Percentiles rank a stretch among this genome's conserved stretches.
These are phyloP conservation scores for Aspergillus conjunctus DNA, from an alignment of 495 filamentous ascomycete species.

Conservation along the genomic window DNA sequence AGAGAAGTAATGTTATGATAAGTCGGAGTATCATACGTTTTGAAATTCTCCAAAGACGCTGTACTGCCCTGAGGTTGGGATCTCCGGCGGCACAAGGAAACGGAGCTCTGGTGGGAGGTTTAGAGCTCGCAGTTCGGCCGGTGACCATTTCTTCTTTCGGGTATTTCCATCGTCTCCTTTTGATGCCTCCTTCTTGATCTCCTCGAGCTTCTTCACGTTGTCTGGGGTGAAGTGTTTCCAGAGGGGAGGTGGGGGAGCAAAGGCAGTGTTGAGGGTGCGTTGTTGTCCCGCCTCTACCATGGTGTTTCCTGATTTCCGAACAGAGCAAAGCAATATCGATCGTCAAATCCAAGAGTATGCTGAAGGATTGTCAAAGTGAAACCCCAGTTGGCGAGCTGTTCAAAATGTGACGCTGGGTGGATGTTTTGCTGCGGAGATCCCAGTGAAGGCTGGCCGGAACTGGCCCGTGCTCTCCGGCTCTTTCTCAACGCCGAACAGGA, in stretches of 20 bases:
- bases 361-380: background rate
- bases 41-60: slow-evolving; percentile 71
- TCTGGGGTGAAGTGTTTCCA: slow-evolving; percentile 84
- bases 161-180: slow-evolving; percentile 41
- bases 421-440: slow-evolving; percentile 15
- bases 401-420: background rate
- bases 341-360: background rate
- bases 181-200: slow-evolving; percentile 49
- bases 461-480: slow-evolving; percentile 14
- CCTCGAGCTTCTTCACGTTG: slow-evolving; percentile 69
- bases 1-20: background rate
- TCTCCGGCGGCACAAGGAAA: slow-evolving; percentile 78
- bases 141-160: slow-evolving; percentile 39
- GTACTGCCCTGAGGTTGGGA: slow-evolving; percentile 71
- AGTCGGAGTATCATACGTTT: slow-evolving; percentile 44
- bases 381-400: background rate
- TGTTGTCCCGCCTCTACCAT: slow-evolving; percentile 57
- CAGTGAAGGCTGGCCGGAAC: background rate
- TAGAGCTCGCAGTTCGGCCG: slow-evolving; percentile 55
- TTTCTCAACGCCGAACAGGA: background rate
- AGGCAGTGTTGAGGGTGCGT: slow-evolving; percentile 58
- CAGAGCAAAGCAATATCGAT: background rate
- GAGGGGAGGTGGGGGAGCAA: slow-evolving; percentile 86
- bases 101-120: slow-evolving; percentile 70
- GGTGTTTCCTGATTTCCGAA: background rate